Base-by-base conservation (phyloP, 805 yeast genomes). In the Candida xiaguanensis region DNA sequence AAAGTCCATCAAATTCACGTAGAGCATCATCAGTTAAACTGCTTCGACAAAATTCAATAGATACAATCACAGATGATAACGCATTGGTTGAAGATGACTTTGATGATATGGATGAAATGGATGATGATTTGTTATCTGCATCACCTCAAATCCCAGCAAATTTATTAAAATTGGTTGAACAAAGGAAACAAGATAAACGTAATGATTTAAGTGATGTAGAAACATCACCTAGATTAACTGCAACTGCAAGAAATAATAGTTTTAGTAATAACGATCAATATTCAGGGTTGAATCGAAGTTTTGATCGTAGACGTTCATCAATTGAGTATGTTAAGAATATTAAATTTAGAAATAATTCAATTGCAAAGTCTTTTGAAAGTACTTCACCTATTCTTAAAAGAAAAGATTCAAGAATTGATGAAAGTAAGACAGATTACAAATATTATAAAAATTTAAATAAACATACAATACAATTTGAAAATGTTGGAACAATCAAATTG, bases 61-160 rank as follows among this genome's bases (percentile, higher is more conserved):
- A 34, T 17, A 34, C 30, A 24, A 25, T 24, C 22, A 8, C 24
- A 3, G 32, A 35, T 15, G 38, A 35, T 11, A 19, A 18, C 26
- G 38, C 19, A 13, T 5, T 31, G 9, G 17, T n/a, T 14, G 63
- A 58, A 19, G 49, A 41, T 38, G 46, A 46, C 32, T 49, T 55
- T 28, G 44, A 59, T n/a, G 67, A 63, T 43, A 72, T 66, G 40
- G 72, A 66, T 34, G 73, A 68, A 27, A 47, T 65, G 39, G 72
- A 68, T 48, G 70, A 72, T 33, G 73, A 69, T 24, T 44, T 65
- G 16, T 55, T 79, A 17, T 74, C 82, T 1, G 79, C 78, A 4
- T 80, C 86, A 1, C 88, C 88, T 1, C 85, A 82, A 48, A 80
- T 82, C 2, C 88, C 88, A 0, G 75, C 75, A 24, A 77, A 77